phyloP scores from a whole-genome alignment of 495 filamentous ascomycete species.

The Penicillium dipodomyicola region DNA sequence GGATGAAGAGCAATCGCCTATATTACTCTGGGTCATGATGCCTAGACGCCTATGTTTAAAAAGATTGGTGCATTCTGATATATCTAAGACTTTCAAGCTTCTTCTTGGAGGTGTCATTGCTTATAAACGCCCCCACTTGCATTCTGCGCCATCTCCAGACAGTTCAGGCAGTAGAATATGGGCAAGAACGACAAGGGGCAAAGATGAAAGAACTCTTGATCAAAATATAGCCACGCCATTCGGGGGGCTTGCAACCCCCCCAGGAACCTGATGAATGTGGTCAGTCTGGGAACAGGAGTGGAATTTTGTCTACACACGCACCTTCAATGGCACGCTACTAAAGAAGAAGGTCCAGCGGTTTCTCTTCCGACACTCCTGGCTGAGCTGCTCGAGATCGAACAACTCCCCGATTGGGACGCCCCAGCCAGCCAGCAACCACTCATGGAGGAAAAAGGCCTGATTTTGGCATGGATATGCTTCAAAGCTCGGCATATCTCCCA shows the following conservation, averaged over 20 bases:
- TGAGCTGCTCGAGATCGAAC: slow-evolving; percentile 54
- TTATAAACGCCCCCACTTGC: background rate
- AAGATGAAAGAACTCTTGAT: background rate
- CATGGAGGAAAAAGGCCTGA: slow-evolving; percentile 41
- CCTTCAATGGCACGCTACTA: slow-evolving; percentile 54
- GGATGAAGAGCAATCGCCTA: too few relatives aligned
- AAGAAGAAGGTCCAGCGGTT: slow-evolving; percentile 53
- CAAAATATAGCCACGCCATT: slow-evolving; percentile 51
- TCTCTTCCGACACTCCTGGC: slow-evolving; percentile 41
- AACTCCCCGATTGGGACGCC: slow-evolving; percentile 59
- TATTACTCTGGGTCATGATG: too few relatives aligned
- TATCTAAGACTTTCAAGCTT: background rate
- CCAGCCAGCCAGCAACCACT: slow-evolving; percentile 55
- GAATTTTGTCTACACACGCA: slow-evolving; percentile 24
- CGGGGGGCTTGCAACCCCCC: slow-evolving; percentile 55
- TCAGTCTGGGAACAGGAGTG: background rate
- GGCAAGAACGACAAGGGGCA: background rate
- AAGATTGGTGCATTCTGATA: background rate
- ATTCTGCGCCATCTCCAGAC: background rate
- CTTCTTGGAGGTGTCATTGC: background rate
- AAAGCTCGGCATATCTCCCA: slow-evolving; percentile 48
- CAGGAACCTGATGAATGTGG: slow-evolving; percentile 33
- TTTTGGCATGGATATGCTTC: slow-evolving; percentile 40
- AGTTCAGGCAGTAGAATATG: background rate
- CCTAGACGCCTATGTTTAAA: background rate